Evolutionary conservation across 257 asterid species (phyloP).

Genomic region (Salvia rosmarinus): DNA sequence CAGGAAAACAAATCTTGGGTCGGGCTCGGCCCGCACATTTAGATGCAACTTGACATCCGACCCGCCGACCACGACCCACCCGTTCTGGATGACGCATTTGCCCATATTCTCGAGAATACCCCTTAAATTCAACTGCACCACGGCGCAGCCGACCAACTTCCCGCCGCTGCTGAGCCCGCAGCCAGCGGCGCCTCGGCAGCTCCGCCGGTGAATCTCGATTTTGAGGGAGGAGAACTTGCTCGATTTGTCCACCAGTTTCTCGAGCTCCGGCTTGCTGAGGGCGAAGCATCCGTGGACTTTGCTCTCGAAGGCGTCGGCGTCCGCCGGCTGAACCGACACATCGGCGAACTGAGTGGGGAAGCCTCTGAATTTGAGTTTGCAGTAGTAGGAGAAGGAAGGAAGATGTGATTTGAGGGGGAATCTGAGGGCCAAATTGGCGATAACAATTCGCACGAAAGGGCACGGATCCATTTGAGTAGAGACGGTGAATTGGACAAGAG

Average conservation of each 20-base stretch:
- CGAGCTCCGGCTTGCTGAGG: constrained; percentile 66
- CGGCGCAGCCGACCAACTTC: constrained; percentile 63
- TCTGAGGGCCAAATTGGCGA: constrained; percentile 60
- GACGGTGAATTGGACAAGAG: not conserved
- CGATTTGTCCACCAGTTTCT: constrained; percentile 52
- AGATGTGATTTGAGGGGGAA: constrained; percentile 34
- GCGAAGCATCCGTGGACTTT: constrained; percentile 60
- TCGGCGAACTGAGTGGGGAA: constrained; percentile 54
- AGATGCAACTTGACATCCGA: constrained; percentile 56
- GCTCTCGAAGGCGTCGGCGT: constrained; percentile 53
- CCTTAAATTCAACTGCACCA: constrained; percentile 69
- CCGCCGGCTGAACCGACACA: constrained; percentile 42
- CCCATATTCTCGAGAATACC: constrained; percentile 51
- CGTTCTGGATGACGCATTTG: constrained; percentile 61
- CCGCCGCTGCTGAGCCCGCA: constrained; percentile 45
- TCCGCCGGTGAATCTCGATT: constrained; percentile 59
- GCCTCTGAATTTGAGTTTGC: constrained; percentile 73
- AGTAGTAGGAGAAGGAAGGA: constrained; percentile 41
- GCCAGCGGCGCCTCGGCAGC: constrained; percentile 31
- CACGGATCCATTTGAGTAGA: constrained; percentile 82
- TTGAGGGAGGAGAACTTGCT: constrained; percentile 37
- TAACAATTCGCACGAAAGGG: constrained; percentile 74
- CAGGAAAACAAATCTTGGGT: constrained; percentile 93
- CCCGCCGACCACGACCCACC: constrained; percentile 65
- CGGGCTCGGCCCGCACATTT: constrained; percentile 81